These are phyloP conservation scores for Glycine soja DNA, from an alignment of 306 rosid species.

Conservation along the genomic window DNA sequence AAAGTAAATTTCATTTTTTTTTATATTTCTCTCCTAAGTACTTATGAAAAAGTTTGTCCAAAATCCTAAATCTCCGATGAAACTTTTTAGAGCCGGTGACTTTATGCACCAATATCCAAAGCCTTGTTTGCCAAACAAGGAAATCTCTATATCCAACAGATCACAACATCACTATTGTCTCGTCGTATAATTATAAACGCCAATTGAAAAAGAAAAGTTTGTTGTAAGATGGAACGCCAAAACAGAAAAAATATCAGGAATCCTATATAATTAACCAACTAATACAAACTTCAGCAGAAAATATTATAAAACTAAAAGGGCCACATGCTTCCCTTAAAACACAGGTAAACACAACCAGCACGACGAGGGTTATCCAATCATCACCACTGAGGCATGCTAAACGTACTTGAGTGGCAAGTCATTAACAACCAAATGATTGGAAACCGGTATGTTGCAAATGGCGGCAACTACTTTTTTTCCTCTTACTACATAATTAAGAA, in stretches of 20 bases:
- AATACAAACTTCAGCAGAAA: slow-evolving; percentile 19
- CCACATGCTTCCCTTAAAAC: slow-evolving; percentile 44
- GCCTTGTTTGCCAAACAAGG: too few species aligned
- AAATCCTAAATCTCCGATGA: too few species aligned
- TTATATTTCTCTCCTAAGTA: too few species aligned
- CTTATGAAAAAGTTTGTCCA: too few species aligned
- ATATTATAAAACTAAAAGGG: slow-evolving; percentile 31
- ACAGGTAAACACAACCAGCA: slow-evolving; percentile 35
- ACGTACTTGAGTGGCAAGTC: slow-evolving; percentile 15
- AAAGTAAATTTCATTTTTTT: too few species aligned
- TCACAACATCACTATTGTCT: too few species aligned
- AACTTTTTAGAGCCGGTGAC: too few species aligned
- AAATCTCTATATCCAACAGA: too few species aligned
- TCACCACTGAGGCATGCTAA: not conserved
- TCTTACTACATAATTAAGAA: not conserved
- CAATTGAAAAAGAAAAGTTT: not conserved
- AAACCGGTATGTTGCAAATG: slow-evolving; percentile 36
- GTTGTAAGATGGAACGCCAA: not conserved
- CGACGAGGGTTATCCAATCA: slow-evolving; percentile 37
- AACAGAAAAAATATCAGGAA: slow-evolving; percentile 28
- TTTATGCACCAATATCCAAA: too few species aligned
- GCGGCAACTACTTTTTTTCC: not conserved
- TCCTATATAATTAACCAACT: not conserved
- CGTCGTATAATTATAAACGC: too few species aligned
- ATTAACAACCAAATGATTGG: slow-evolving; percentile 38